Evolutionary conservation across 148 eudicot genomes (phyloP), one percentile per base, ranked within the genome.

Genomic region (Vaccinium myrtillus): DNA sequence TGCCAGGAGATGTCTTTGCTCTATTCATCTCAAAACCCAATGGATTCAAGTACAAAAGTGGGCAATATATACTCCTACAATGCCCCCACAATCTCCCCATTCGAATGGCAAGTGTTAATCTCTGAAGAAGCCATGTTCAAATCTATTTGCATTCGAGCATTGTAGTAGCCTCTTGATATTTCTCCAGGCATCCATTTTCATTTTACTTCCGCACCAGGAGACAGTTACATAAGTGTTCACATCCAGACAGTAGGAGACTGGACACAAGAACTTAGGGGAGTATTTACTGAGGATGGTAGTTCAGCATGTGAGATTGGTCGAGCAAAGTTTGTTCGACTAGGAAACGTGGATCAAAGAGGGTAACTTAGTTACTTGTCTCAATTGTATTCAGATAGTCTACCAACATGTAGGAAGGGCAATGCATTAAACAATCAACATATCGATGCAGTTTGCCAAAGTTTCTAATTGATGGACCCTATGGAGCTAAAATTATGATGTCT

Each of bases 171-270:
- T 77, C 30, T 36, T 32, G 53, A 87, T 43, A 81, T 84, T 79
- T 86, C 81, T 86, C 21, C 87, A 97, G 99, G 99, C 99, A 97
- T 87, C 99, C 99, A 11, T 97, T 97, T 90, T 97, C 99, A 69
- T 32, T 92, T 97, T 74, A 97, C 98, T 67, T 97, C 99, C 21
- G 96, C 99, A 78, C 98, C 99, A 84, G 98, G 98, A 55, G 98
- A 97, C 79, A 84, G 90, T 87, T 90, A 90, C 89, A 85, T 97
- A 30, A 97, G 99, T 51, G 94, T 97, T 86, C 98, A 97, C 87
- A 91, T 97, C 80, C 93, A 95, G 61, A 88, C 89, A 12, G 95
- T 91, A 56, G 99, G 99, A 61, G 98, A 95, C 82, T 97, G 99
- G 99, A 97, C 99, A 46, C 86, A 84, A 86, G 98, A 97, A 82